These are phyloP conservation scores for Kingdonia uniflora DNA, from an alignment of 164 flowering plant genomes.

Conservation along the genomic window DNA sequence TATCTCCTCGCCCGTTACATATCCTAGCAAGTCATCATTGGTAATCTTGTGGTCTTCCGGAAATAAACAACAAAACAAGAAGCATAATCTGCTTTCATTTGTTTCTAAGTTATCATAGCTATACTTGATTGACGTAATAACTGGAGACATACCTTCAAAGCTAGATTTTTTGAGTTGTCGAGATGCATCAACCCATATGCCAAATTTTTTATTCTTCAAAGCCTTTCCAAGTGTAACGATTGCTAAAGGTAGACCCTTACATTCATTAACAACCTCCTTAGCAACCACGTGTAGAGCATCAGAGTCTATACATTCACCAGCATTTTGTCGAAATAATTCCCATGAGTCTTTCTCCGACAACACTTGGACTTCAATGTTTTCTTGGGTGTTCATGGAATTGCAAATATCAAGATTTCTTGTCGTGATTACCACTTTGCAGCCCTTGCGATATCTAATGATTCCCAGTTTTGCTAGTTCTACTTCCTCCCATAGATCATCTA, in stretches of 20 bases:
- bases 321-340: constrained; percentile 10
- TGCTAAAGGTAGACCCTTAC: constrained; percentile 21
- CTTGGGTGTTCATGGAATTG: constrained; percentile 5
- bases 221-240: constrained; percentile 15
- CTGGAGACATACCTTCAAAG: neutral
- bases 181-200: constrained; percentile 10
- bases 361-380: neutral
- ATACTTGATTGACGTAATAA: constrained; percentile 5
- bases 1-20: neutral
- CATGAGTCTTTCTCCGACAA: constrained; percentile 13
- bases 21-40: neutral
- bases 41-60: constrained; percentile 12
- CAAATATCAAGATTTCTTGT: constrained; percentile 12
- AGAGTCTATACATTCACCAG: constrained; percentile 5
- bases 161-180: constrained; percentile 3
- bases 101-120: constrained; percentile 12
- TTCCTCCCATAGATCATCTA: constrained; percentile 28
- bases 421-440: constrained; percentile 15
- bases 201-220: neutral
- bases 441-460: neutral
- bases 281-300: neutral
- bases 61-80: constrained; percentile 19
- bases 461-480: constrained; percentile 16
- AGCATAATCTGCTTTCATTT: constrained; percentile 8
- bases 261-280: constrained; percentile 10